Conservation (phyloP, 106 monocot genomes). For the Gastrodia elata region DNA sequence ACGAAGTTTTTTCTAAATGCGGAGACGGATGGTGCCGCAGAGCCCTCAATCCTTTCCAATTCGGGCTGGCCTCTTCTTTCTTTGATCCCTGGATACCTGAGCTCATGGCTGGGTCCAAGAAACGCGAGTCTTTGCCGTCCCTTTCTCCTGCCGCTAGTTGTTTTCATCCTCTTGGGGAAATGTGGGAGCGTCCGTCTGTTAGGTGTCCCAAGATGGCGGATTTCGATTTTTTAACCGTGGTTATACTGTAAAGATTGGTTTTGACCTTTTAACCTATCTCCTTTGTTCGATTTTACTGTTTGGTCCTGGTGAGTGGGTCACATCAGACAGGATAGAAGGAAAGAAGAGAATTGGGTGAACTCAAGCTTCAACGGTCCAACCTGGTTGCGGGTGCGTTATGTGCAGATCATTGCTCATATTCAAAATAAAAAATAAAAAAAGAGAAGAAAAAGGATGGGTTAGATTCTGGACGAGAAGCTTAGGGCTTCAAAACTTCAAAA, state of each 20-base stretch:
- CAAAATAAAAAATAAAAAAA: no score
- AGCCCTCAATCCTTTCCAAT: conserved; percentile 5
- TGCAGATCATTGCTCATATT: no score
- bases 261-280: conserved; percentile 5
- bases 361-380: no score
- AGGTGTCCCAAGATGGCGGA: not conserved
- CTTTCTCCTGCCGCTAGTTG: conserved; percentile 4
- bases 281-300: conserved; percentile 5
- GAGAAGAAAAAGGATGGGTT: no score
- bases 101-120: conserved; percentile 3
- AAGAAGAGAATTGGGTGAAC: not conserved
- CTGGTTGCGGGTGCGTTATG: no score
- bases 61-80: not conserved
- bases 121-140: conserved; percentile 3
- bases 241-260: not conserved
- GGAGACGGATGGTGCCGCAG: not conserved
- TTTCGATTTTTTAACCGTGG: conserved; percentile 3
- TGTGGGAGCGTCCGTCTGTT: not conserved
- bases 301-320: conserved; percentile 6
- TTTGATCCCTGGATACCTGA: conserved; percentile 2
- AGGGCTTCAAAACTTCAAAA: conserved; percentile 3
- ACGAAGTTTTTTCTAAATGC: conserved; percentile 8
- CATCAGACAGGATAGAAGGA: not conserved
- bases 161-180: conserved; percentile 6
- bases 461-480: conserved; percentile 7